Base-by-base conservation (phyloP, 139 green algal species). In the Tetradesmus lagerheimii region DNA sequence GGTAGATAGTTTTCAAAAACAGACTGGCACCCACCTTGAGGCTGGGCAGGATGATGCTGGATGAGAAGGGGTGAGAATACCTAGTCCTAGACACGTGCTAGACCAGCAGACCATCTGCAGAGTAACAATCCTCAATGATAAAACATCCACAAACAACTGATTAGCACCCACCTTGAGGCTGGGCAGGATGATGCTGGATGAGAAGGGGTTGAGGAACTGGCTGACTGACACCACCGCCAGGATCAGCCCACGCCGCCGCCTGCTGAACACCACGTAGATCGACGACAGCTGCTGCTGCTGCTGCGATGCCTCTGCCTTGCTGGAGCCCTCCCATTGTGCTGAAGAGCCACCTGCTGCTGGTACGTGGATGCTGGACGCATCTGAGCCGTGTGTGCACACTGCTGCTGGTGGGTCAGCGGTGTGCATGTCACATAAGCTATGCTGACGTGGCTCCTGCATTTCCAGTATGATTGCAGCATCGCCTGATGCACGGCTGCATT, bases 191-290 rank as follows among this genome's bases (percentile, higher is more conserved):
- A 86, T 62, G n/a, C 45, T 74, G 29, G 45, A 74, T 16, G 43
- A 39, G 29, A 86, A 71, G 35, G 80, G 80, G 47, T 86, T 86
- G 14, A 86, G 29, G 43, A 86, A 86, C 47, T 86, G 80, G 45
- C 80, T 86, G 29, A 86, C 25, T 20, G 45, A 86, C 29, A 86
- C 80, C 31, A 86, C 80, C 27, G n/a, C 47, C 45, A 86, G 29
- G 29, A 86, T 86, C 79, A 84, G 41, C 18, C 37, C 79, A 29
- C 79, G 27, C n/a, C 29, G 50, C 15, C n/a, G 29, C 41, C 79
- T 84, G 39, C 39, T 84, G 38, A 43, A 84, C 14, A 34, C 50
- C 41, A 67, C 20, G 39, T 84, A 84, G 79, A 84, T 84, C 2
- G 79, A 84, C 27, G 57, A 31, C 23, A 71, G 23, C 57, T 71